phyloP scores from a whole-genome alignment of 805 yeast genomes.

The Sungouiella blattae region DNA sequence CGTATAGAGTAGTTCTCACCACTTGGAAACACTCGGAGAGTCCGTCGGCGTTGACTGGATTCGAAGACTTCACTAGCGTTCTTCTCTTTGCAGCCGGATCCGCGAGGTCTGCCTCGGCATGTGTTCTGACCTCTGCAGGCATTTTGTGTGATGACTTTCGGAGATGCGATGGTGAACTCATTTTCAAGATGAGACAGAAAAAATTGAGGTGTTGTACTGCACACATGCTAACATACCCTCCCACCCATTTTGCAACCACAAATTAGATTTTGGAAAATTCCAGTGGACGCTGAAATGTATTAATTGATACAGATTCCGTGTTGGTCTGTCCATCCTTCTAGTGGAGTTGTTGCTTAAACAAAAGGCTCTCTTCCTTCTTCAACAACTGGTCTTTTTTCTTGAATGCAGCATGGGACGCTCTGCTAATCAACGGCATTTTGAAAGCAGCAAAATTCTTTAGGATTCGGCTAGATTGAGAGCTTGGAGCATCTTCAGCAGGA shows the following conservation, averaged over 20 bases:
- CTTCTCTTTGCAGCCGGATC: slow-evolving; percentile 4
- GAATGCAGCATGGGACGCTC: slow-evolving; percentile 11
- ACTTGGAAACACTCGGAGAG: slow-evolving; percentile 67
- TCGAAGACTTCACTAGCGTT: slow-evolving; percentile 25
- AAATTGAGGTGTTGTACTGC: slow-evolving; percentile 13
- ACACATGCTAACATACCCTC: neutral
- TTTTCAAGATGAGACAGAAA: slow-evolving; percentile 11
- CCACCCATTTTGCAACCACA: too few species aligned
- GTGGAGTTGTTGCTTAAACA: slow-evolving; percentile 22
- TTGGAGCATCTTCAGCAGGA: slow-evolving; percentile 55
- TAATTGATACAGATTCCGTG: too few species aligned
- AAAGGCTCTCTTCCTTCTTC: slow-evolving; percentile 38
- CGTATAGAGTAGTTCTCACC: slow-evolving; percentile 61
- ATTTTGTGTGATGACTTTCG: too few species aligned
- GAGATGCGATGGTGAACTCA: neutral
- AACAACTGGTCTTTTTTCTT: slow-evolving; percentile 35
- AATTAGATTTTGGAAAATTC: too few species aligned
- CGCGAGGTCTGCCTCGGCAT: slow-evolving; percentile 1
- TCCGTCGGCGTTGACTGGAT: slow-evolving; percentile 41
- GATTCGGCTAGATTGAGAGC: slow-evolving; percentile 34
- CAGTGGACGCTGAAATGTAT: too few species aligned
- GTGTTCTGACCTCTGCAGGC: slow-evolving; percentile 9
- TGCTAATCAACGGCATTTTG: slow-evolving; percentile 10
- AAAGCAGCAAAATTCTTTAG: slow-evolving; percentile 39
- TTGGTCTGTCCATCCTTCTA: too few species aligned